phyloP scores from a whole-genome alignment of 2,329 filamentous ascomycete species.

The Hypoxylon sp. region DNA sequence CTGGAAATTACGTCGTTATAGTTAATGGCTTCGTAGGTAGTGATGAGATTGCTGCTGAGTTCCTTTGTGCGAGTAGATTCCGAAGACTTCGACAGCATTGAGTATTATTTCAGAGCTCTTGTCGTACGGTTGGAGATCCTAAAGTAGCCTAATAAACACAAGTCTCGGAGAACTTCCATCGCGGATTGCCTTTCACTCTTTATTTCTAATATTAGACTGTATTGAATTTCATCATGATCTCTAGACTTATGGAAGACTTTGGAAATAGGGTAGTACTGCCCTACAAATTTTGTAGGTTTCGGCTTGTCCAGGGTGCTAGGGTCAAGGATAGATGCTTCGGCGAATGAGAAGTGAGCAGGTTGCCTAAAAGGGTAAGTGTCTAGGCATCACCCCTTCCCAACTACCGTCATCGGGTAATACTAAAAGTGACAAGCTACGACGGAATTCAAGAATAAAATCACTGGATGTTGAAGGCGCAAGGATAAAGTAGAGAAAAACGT shows the following conservation, averaged over 20 bases:
- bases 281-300: neutral
- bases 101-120: neutral
- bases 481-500: no score
- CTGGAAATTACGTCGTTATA: neutral
- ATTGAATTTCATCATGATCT: neutral
- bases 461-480: no score
- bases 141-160: neutral
- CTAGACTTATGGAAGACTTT: no score
- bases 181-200: neutral
- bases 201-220: neutral
- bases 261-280: neutral
- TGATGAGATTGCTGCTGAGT: neutral
- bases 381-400: neutral
- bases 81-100: neutral
- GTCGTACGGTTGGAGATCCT: no score
- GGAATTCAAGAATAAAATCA: neutral
- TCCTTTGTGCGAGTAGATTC: neutral
- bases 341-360: slow-evolving; percentile 24
- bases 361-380: slow-evolving; percentile 20
- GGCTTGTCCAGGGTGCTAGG: neutral
- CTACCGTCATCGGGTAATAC: neutral
- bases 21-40: neutral
- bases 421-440: no score
- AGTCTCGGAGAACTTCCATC: neutral
- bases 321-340: slow-evolving; percentile 2